Conservation (phyloP, 2,329 filamentous ascomycete genomes). For the Colletotrichum gloeosporioides region DNA sequence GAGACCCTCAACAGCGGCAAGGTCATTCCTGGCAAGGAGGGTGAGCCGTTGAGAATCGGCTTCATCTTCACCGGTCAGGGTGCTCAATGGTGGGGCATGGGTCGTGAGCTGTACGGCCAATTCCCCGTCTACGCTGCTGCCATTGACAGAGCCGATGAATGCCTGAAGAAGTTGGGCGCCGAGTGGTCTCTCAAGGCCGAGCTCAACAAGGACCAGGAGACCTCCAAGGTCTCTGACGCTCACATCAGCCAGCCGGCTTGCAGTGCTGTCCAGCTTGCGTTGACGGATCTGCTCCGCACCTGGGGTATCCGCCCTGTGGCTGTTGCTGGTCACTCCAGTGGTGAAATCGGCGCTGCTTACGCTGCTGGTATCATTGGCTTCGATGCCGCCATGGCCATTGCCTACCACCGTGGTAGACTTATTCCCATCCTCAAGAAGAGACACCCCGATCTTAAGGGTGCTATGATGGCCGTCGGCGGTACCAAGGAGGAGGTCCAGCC, state of each 20-base stretch:
- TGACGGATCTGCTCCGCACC: slow-evolving; percentile 47
- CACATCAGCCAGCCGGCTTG: slow-evolving; percentile 49
- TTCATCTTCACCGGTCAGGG: slow-evolving; percentile 33
- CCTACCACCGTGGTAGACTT: slow-evolving; percentile 55
- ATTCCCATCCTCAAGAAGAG: slow-evolving; percentile 45
- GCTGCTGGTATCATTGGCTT: slow-evolving; percentile 41
- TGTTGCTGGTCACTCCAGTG: slow-evolving; percentile 52
- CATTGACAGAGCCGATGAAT: slow-evolving; percentile 35
- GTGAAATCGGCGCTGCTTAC: slow-evolving; percentile 55
- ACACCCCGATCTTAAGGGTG: slow-evolving; percentile 45
- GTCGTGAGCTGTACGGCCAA: slow-evolving; percentile 27
- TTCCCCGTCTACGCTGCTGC: slow-evolving; percentile 40
- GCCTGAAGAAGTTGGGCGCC: slow-evolving; percentile 37
- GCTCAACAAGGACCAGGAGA: slow-evolving; percentile 36
- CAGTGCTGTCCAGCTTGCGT: slow-evolving; percentile 52
- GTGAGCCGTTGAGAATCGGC: slow-evolving; percentile 29
- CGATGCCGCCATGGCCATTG: slow-evolving; percentile 50
- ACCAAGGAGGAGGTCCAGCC: slow-evolving; percentile 46
- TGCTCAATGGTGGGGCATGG: slow-evolving; percentile 30
- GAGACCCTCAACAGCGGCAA: slow-evolving; percentile 41
- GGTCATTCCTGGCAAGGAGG: slow-evolving; percentile 38
- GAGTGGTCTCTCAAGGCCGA: slow-evolving; percentile 43
- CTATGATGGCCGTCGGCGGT: slow-evolving; percentile 62
- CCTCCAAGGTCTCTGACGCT: slow-evolving; percentile 40
- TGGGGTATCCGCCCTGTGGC: slow-evolving; percentile 45